phyloP scores from a whole-genome alignment of 2,329 filamentous ascomycete species.

The Cercospora citrullina region DNA sequence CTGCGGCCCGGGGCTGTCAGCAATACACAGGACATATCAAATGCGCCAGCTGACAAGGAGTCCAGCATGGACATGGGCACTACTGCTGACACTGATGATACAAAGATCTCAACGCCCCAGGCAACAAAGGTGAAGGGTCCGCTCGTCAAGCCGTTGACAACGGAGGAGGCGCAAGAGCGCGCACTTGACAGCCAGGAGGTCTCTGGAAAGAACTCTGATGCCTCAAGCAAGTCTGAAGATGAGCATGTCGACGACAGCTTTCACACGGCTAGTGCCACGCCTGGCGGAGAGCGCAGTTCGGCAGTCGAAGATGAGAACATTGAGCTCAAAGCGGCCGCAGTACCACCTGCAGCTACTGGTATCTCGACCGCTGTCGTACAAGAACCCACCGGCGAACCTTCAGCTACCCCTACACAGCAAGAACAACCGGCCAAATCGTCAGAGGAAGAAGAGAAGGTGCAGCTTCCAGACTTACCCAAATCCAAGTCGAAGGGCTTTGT shows the following conservation, averaged over 20 bases:
- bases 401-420: not conserved
- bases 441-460: constrained; percentile 19
- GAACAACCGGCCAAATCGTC: not conserved
- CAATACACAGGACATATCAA: not conserved
- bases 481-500: constrained; percentile 16
- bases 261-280: constrained; percentile 35
- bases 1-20: not conserved
- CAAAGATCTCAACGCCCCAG: not conserved
- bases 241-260: constrained; percentile 38
- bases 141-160: not conserved
- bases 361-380: not conserved
- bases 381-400: not conserved
- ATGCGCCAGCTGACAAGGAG: not conserved
- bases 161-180: constrained; percentile 9
- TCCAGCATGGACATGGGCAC: not conserved
- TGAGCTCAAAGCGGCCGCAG: not conserved
- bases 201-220: not conserved
- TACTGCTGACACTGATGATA: not conserved
- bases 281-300: constrained; percentile 9
- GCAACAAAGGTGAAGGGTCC: not conserved
- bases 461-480: constrained; percentile 17
- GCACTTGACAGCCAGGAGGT: not conserved
- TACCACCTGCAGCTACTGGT: not conserved
- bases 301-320: not conserved
- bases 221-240: constrained; percentile 21